Conservation (phyloP, 352 stramenopile species). For the Globisporangium irregulare region DNA sequence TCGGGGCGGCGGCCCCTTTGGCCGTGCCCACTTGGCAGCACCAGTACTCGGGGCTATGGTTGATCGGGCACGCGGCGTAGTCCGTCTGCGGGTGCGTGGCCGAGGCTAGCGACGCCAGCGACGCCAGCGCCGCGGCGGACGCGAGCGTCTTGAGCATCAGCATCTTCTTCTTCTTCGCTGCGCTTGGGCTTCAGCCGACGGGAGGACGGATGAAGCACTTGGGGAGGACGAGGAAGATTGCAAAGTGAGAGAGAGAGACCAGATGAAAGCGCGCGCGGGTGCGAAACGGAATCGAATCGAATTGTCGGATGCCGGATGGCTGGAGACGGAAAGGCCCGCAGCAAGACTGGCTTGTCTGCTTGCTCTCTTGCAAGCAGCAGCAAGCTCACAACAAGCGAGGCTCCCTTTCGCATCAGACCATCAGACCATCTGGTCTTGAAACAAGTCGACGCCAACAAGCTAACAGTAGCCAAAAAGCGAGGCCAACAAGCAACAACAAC, state of each 20-base stretch:
- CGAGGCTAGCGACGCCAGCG: slow-evolving; percentile 25
- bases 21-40: slow-evolving; percentile 49
- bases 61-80: slow-evolving; percentile 59
- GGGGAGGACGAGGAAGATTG: slow-evolving; percentile 18
- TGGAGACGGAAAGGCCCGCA: background rate
- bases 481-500: background rate
- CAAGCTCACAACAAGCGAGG: background rate
- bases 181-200: slow-evolving; percentile 11
- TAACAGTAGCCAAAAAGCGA: background rate
- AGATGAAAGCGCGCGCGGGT: background rate
- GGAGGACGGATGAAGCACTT: slow-evolving; percentile 7
- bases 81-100: slow-evolving; percentile 50
- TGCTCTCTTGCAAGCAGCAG: background rate
- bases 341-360: background rate
- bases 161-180: slow-evolving; percentile 8
- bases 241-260: slow-evolving; percentile 16
- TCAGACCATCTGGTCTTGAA: slow-evolving; percentile 2
- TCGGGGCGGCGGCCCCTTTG: slow-evolving; percentile 26
- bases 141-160: slow-evolving; percentile 16
- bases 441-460: background rate
- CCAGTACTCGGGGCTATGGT: slow-evolving; percentile 50
- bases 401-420: background rate
- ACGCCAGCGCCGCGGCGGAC: slow-evolving; percentile 14
- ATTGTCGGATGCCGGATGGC: background rate
- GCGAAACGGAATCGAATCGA: background rate